Evolutionary conservation across 331 rosid species (phyloP).

Genomic region (Quercus lobata): DNA sequence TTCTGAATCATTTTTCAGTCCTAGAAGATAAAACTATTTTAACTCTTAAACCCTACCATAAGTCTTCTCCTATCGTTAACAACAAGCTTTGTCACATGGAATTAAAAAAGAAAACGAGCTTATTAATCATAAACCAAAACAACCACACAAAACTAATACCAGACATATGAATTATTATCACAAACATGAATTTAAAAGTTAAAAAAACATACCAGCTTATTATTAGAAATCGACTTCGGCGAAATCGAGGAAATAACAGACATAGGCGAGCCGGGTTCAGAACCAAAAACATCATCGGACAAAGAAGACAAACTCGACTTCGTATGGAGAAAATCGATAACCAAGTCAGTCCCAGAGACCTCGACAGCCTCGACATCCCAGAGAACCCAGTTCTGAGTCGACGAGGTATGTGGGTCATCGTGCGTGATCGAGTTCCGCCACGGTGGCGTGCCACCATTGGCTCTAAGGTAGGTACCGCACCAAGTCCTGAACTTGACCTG

Average conservation of each 20-base stretch:
- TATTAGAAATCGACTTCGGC: constrained; percentile 10
- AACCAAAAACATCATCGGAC: constrained; percentile 40
- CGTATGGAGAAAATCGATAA: constrained; percentile 5
- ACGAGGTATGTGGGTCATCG: constrained; percentile 49
- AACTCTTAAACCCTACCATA: not conserved
- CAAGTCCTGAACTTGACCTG: constrained; percentile 61
- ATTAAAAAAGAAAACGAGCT: not conserved
- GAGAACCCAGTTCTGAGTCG: constrained; percentile 55
- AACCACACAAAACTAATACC: no score
- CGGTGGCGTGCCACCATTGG: constrained; percentile 73
- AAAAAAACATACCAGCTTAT: constrained; percentile 2
- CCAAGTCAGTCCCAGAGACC: constrained; percentile 24
- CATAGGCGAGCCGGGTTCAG: constrained; percentile 52
- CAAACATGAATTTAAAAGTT: not conserved
- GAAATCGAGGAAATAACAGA: constrained; percentile 26
- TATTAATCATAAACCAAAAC: no score
- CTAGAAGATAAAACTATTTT: not conserved
- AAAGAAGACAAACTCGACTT: constrained; percentile 17
- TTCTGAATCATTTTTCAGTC: not conserved
- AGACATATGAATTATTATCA: no score
- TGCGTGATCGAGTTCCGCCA: constrained; percentile 80
- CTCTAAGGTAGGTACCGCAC: constrained; percentile 67
- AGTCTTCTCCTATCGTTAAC: no score
- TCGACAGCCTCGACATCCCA: constrained; percentile 61
- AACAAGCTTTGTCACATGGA: not conserved